Base-by-base conservation (phyloP, 495 filamentous ascomycete genomes). In the Hyaloscypha bicolor region DNA sequence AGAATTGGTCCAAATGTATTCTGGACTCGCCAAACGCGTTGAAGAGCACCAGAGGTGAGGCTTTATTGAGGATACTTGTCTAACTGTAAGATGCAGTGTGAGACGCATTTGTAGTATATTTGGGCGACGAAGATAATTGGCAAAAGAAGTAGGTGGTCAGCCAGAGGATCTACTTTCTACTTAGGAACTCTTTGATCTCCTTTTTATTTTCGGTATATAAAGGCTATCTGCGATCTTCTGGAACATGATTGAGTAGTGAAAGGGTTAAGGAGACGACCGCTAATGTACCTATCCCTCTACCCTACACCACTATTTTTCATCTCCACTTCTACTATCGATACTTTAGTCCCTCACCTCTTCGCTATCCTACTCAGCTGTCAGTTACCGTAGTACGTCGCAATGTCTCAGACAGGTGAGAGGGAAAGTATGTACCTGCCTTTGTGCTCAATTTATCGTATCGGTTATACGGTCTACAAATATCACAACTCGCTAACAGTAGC, bases 381-480 rank as follows among this genome's bases (percentile, higher is more conserved):
- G 21, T 55, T 14, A 14, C 53, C 53, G 53, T n/a, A 14, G 8
- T 55, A 55, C 53, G 53, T 55, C 53, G 21, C 4, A 31, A 55
- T 55, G 53, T 55, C 53, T 55, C 53, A 55, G 25, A 55, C 25
- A 55, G 25, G 9, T 25, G 53, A 55, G 25, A 6, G 4, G 53
- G 53, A 14, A 55, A 55, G 53, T 55, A 55, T 25, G 53, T 55
- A 55, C 53, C 30, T 55, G 25, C 14, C 53, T 25, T 55, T 55
- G 53, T 55, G 8, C 21, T 55, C 53, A 55, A 55, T 55, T 55
- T 55, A 55, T 14, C 21, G 25, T 55, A 31, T 55, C 25, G 21
- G 53, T 55, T 55, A 25, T 14, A 6, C 3, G 4, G 2, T 55
- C 53, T 55, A 55, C 21, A 55, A 55, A 31, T 31, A 55, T 55